These are phyloP conservation scores for Boletus rubroflammeus DNA, from an alignment of 768 basidiomycete genomes.

Conservation along the genomic window DNA sequence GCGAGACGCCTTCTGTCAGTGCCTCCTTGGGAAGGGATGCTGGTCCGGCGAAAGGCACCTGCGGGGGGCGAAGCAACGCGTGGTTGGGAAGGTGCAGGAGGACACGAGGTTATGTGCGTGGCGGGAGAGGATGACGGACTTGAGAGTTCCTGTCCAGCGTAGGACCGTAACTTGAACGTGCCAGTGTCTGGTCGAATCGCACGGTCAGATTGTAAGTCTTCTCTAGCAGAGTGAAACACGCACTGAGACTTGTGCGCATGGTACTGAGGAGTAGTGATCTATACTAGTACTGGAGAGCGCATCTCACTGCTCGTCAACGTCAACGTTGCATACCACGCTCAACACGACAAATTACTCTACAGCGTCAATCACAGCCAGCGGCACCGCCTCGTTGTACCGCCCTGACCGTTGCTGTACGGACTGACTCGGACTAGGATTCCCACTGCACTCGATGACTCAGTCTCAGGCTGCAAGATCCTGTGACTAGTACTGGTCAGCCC, in stretches of 20 bases:
- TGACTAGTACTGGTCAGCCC: constrained; percentile 2
- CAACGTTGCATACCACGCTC: background rate
- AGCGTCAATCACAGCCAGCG: constrained; percentile 18
- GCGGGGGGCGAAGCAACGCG: constrained; percentile 27
- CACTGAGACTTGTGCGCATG: constrained; percentile 17
- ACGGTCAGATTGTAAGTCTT: background rate
- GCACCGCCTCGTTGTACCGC: constrained; percentile 27
- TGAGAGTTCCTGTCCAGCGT: constrained; percentile 23
- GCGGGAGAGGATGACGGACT: background rate
- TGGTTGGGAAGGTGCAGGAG: constrained; percentile 6
- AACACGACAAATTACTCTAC: constrained; percentile 5
- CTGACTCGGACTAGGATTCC: too few species aligned
- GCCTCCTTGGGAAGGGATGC: constrained; percentile 54
- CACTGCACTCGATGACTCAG: too few species aligned
- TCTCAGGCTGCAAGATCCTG: background rate
- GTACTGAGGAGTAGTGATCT: constrained; percentile 5
- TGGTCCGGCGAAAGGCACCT: constrained; percentile 42
- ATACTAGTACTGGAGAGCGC: background rate
- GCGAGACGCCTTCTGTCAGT: constrained; percentile 64
- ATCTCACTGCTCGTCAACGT: constrained; percentile 5
- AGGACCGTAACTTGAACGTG: too few species aligned
- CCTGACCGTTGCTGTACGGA: background rate
- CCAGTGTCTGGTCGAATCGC: constrained; percentile 33
- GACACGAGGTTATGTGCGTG: constrained; percentile 22
- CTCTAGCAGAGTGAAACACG: constrained; percentile 8